A percentile compares a stretch with the other conserved stretches of the same genome.
phyloP scores from a whole-genome alignment of 2,329 filamentous ascomycete genomes.

The Ilyonectria sp. region DNA sequence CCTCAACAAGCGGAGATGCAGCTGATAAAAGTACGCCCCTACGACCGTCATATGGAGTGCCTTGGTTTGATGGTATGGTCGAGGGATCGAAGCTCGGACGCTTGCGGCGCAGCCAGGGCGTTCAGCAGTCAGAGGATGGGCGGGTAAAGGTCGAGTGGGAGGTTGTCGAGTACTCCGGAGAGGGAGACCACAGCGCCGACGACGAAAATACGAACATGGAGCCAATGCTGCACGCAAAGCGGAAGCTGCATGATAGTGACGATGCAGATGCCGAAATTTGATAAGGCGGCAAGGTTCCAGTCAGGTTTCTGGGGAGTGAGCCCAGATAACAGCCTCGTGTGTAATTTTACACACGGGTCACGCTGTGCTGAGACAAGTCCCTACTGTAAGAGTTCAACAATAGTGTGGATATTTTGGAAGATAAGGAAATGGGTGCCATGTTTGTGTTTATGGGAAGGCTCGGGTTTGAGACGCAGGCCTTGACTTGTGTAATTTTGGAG shows the following conservation, averaged over 20 bases:
- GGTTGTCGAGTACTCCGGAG: constrained; percentile 79
- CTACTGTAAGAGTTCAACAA: not conserved
- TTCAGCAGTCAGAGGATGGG: constrained; percentile 71
- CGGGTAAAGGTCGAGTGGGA: constrained; percentile 84
- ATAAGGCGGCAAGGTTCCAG: constrained; percentile 14
- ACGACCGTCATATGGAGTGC: constrained; percentile 77
- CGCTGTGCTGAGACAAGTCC: not conserved
- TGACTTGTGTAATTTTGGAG: not conserved
- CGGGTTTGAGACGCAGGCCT: not conserved
- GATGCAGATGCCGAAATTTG: constrained; percentile 39
- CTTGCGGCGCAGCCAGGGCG: constrained; percentile 73
- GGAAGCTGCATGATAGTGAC: constrained; percentile 65
- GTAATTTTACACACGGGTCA: not conserved
- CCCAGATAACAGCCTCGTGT: not conserved
- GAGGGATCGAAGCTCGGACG: constrained; percentile 81
- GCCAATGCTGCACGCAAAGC: constrained; percentile 60
- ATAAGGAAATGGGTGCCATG: not conserved
- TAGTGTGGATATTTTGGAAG: not conserved
- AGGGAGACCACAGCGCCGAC: constrained; percentile 53
- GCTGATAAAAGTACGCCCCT: constrained; percentile 52
- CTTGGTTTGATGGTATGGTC: constrained; percentile 90
- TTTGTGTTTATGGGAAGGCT: constrained; percentile 1
- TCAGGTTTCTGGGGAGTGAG: not conserved
- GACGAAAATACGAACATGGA: constrained; percentile 56
- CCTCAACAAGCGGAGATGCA: constrained; percentile 27